Base-by-base conservation (phyloP, 768 basidiomycete species). In the Dioszegia crocea region DNA sequence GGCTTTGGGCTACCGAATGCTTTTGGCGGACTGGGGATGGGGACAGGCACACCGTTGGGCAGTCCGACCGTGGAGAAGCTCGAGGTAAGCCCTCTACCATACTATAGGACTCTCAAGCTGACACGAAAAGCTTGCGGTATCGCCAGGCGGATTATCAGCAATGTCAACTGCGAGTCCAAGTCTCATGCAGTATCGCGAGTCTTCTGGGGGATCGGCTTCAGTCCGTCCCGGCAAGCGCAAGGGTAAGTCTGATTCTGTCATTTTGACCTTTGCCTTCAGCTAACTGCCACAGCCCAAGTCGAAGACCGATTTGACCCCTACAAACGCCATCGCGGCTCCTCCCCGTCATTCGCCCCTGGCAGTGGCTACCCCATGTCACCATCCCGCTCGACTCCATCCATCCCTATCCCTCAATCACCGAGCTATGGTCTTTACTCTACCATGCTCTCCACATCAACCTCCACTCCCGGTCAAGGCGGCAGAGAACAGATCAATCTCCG, bases 251-350 rank as follows among this genome's bases (percentile, higher is more conserved):
- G 17, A 19, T n/a, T 31, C 26, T n/a, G 26, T 14, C 48, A 16
- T 30, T n/a, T 26, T 43, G 21, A 45, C 24, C 24, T 43, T 24
- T 27, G 41, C 6, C 4, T 24, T 5, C 8, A n/a, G 21, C 51
- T 53, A 9, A 53, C 14, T 30, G 38, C 16, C 4, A 33, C 39
- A 73, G 71, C 65, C 1, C 66, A 69, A 67, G 59, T 36, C 4
- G 71, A 73, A 17, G 72, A 74, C 50, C 63, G 72, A 9, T 74
- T 69, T 49, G 72, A 74, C 57, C 72, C 69, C 12, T 74, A 74
- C 57, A 74, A 74, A 56, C 56, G 72, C 10, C 65, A 67, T 23
- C 57, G 72, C 26, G 72, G 67, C 4, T 56, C 69, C 1, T 74
- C 72, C 8, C 72, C 72, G 3, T 59, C 61, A 2, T 19, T 62